Evolutionary conservation across 345 rosid genomes (phyloP).

Genomic region (Aquilaria sinensis): DNA sequence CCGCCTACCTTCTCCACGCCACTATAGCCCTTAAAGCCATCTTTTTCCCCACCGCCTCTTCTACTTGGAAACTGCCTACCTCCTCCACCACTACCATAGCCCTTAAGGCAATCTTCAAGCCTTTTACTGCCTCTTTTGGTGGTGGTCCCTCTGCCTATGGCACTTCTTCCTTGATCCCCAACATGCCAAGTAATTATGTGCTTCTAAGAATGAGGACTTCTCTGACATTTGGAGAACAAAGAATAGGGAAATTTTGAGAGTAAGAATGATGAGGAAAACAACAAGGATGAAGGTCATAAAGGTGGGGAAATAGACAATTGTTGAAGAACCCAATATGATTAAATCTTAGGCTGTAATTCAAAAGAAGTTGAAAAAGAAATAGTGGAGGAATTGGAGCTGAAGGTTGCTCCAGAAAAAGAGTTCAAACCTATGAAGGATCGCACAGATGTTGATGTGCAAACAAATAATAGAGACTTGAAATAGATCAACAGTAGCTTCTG

Average conservation of each 20-base stretch:
- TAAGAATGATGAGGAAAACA: constrained; percentile 30
- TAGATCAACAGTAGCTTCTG: constrained; percentile 82
- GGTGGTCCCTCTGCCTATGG: constrained; percentile 21
- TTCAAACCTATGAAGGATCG: constrained; percentile 80
- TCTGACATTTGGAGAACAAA: constrained; percentile 53
- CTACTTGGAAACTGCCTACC: constrained; percentile 60
- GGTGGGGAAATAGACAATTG: constrained; percentile 29
- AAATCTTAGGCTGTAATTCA: constrained; percentile 37
- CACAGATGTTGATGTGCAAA: constrained; percentile 78
- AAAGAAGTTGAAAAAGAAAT: constrained; percentile 31
- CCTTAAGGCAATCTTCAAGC: constrained; percentile 53
- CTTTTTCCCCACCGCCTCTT: constrained; percentile 17
- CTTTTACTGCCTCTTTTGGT: constrained; percentile 39
- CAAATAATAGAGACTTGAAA: constrained; percentile 72
- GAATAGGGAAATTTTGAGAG: constrained; percentile 41
- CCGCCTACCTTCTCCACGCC: too few relatives aligned
- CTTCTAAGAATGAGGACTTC: constrained; percentile 77
- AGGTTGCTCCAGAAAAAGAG: constrained; percentile 41
- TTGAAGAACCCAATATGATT: constrained; percentile 34
- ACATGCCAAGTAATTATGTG: constrained; percentile 85
- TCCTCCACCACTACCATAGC: constrained; percentile 27
- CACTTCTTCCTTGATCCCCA: constrained; percentile 75
- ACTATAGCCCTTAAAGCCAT: too few relatives aligned
- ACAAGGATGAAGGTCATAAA: constrained; percentile 19
- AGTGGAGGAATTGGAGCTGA: constrained; percentile 27